Evolutionary conservation across 257 asterid species (phyloP).

Genomic region (Nicotiana attenuata): DNA sequence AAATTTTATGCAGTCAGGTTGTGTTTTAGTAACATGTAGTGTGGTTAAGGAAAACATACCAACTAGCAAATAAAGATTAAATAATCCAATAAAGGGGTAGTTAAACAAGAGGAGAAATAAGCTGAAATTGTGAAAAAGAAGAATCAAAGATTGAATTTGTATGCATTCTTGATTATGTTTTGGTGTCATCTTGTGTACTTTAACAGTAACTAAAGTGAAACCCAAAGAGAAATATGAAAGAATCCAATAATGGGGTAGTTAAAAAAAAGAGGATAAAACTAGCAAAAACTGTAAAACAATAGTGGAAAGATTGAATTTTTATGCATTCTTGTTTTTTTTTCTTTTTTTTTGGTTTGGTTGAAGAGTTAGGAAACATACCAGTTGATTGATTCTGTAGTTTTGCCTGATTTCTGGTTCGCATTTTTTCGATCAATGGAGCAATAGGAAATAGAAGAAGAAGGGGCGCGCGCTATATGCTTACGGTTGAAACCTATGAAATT

Average conservation of each 20-base stretch:
- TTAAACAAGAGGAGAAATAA: not conserved
- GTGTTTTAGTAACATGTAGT: not conserved
- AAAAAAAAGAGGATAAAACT: not conserved
- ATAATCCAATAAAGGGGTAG: not conserved
- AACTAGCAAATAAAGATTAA: not conserved
- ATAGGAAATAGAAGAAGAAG: not conserved
- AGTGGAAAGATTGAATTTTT: not conserved
- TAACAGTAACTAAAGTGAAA: not conserved
- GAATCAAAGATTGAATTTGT: not conserved
- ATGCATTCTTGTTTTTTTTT: not conserved
- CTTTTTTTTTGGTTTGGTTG: too few species aligned
- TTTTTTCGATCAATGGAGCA: conserved; percentile 16
- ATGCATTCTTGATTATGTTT: not conserved
- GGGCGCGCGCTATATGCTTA: conserved; percentile 17
- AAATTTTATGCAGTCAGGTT: not conserved
- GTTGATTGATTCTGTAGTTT: conserved; percentile 33
- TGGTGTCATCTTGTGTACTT: not conserved
- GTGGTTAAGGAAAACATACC: not conserved
- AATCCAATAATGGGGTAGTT: not conserved
- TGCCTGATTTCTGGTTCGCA: conserved; percentile 63
- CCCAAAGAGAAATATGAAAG: not conserved
- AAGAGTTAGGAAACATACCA: conserved; percentile 24
- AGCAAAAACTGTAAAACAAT: not conserved
- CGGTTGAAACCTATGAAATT: not conserved
- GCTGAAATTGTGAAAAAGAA: not conserved